Base-by-base conservation (phyloP, 257 asterid species). In the Solanum chiquidenum region DNA sequence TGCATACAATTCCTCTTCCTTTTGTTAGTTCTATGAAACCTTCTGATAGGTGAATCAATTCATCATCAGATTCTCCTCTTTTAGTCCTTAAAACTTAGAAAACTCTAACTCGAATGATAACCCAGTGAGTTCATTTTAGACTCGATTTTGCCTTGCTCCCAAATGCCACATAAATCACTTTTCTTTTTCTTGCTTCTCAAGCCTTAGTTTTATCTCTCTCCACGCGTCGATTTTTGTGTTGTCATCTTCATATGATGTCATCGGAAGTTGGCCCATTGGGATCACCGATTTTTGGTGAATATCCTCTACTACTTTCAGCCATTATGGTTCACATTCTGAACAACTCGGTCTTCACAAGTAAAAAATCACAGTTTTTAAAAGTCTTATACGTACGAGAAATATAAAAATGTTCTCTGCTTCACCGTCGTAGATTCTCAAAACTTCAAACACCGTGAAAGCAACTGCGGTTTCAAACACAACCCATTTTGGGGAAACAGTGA, bases 51-150 rank as follows among this genome's bases (percentile, higher is more conserved):
- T 82, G 84, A 9, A 85, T 34, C 42, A 46, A 4, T 5, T 85
- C 86, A 1, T 87, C 12, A 2, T 90, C 58, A 0, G 1, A 77
- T 12, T 77, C 64, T 1, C 64, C 84, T 40, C 62, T 4, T 42
- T 42, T 77, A n/a, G 37, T 88, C 62, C 90, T 82, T 4, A 92
- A 77, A 33, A 85, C 88, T 91, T 93, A 89, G 5, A 91, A 88
- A 40, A 44, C 55, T 92, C 91, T 42, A 90, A 84, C 23, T 91
- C 92, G 4, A 80, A 73, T 3, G 92, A 89, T 9, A 92, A 60
- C 84, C 90, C 91, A 14, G 20, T 46, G 77, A 92, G 77, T 80
- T 92, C 89, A 7, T 75, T 76, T 85, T 90, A 44, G 88, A 85
- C 86, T 88, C 20, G 71, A 83, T 31, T 71, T 35, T 42, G 71